phyloP scores from a whole-genome alignment of 1,284 basidiomycete species.

The Ceratobasidium sp. region DNA sequence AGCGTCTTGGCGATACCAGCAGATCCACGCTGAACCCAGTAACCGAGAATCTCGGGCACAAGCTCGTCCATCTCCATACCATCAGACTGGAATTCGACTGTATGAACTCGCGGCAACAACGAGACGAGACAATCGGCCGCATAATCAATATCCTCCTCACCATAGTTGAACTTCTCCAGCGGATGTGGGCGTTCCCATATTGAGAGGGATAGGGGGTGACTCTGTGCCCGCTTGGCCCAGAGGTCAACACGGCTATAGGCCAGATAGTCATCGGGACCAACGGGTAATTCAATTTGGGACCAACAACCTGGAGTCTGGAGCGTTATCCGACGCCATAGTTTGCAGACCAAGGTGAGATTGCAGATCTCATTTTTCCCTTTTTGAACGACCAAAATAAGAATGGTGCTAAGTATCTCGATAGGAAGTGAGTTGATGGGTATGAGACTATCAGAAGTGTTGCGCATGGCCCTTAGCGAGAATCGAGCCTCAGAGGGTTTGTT shows the following conservation, averaged over 20 bases:
- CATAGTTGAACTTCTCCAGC: background rate
- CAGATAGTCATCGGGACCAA: background rate
- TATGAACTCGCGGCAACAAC: background rate
- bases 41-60: background rate
- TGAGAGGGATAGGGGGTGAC: background rate
- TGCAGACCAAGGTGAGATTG: background rate
- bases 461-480: background rate
- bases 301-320: background rate
- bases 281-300: background rate
- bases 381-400: background rate
- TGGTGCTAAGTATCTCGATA: background rate
- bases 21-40: background rate
- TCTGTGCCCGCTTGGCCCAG: background rate
- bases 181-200: background rate
- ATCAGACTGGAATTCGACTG: background rate
- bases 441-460: background rate
- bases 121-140: background rate
- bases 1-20: background rate
- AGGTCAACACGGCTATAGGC: background rate
- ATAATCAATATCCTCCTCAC: background rate
- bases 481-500: background rate
- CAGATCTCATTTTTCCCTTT: background rate
- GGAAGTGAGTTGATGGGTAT: conserved; percentile 6
- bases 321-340: background rate
- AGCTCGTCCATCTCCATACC: background rate